phyloP scores from a whole-genome alignment of 805 yeast genomes.

The Metschnikowia continentalis region DNA sequence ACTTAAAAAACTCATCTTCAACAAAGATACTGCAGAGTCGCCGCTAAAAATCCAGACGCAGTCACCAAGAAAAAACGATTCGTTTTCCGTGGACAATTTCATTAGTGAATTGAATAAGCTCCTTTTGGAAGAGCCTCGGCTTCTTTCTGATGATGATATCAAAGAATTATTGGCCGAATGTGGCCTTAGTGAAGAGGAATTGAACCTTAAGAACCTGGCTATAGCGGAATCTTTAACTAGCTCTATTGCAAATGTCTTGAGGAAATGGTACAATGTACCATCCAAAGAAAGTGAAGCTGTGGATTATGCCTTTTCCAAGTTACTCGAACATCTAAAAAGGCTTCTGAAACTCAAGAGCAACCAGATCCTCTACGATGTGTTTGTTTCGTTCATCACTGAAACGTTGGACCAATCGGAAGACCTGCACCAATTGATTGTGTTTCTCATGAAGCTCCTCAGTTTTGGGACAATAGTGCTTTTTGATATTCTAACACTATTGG shows the following conservation, averaged over 20 bases:
- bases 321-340: slow-evolving; percentile 10
- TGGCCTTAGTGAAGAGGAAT: slow-evolving; percentile 6
- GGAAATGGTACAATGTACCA: slow-evolving; percentile 6
- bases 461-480: slow-evolving; percentile 17
- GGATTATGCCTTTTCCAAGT: slow-evolving; percentile 14
- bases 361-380: slow-evolving; percentile 6
- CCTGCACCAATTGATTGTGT: slow-evolving; percentile 1
- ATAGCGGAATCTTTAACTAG: not conserved
- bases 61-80: slow-evolving; percentile 18
- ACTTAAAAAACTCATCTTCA: slow-evolving; percentile 13
- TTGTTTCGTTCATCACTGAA: slow-evolving; percentile 3
- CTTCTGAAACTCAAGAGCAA: not conserved
- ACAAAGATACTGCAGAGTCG: slow-evolving; percentile 29
- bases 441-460: slow-evolving; percentile 17
- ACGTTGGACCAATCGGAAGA: not conserved
- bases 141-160: slow-evolving; percentile 16
- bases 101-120: slow-evolving; percentile 25
- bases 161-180: slow-evolving; percentile 13
- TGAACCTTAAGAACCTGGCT: slow-evolving; percentile 4
- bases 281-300: slow-evolving; percentile 8
- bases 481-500: slow-evolving; percentile 14
- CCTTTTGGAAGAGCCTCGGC: slow-evolving; percentile 7
- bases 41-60: slow-evolving; percentile 31
- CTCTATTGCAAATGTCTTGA: slow-evolving; percentile 1
- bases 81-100: slow-evolving; percentile 23